Base-by-base conservation (phyloP, 257 asterid species). In the Capsicum pubescens region DNA sequence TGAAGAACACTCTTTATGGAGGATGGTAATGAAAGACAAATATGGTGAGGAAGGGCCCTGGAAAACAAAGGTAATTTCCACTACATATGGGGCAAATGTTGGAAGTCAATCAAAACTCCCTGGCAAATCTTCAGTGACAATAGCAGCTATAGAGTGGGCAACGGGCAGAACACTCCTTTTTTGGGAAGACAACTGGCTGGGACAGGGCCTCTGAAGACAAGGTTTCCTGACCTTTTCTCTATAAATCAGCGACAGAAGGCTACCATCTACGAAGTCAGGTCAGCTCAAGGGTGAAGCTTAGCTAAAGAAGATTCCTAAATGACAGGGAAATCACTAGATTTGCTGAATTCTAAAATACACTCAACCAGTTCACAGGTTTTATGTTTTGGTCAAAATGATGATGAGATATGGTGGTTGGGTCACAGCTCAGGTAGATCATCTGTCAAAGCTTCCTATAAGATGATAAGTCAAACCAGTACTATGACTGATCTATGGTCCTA, bases 291-390 rank as follows among this genome's bases (percentile, higher is more conserved):
- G 13, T 64, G 71, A 64, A 64, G 4, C 44, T 64, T 12, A 26
- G 71, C n/a, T 64, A 36, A 11, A 64, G 8, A 26, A 64, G 44
- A 64, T 64, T 26, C 71, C 71, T 64, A 64, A 26, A 64, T 26
- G 71, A 26, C 8, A 26, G 71, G 44, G 17, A 12, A 26, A 64
- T 64, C 71, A 64, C 9, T 26, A 64, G 71, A 64, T 26, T 26
- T 64, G 35, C 71, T 26, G 71, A 64, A 64, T 64, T 64, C 44
- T 64, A 64, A 44, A 26, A 6, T 64, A 26, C 17, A 64, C 44
- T 64, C 71, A 64, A 64, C 12, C 71, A 64, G 71, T 64, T 64
- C 71, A 64, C 44, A 64, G 71, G 42, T 63, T 63, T 63, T 63
- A 21, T 4, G 2, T 39, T 39, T 39, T 39, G 44, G 69, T 63